phyloP scores from a whole-genome alignment of 768 basidiomycete genomes.

The Podaxis rugospora region DNA sequence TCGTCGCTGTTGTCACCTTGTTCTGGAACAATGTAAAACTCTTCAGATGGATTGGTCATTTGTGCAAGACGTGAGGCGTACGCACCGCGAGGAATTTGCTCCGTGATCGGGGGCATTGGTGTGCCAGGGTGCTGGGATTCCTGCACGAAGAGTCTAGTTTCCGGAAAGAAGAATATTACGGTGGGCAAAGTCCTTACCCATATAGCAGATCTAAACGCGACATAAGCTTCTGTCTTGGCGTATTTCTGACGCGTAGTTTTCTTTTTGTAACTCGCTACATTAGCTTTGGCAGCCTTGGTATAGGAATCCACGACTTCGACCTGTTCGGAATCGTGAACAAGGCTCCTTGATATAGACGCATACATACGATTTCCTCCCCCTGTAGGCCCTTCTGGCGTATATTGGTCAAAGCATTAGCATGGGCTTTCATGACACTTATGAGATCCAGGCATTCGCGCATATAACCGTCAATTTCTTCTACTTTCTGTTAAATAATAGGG shows the following conservation, averaged over 20 bases:
- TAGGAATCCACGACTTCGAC: conserved; percentile 49
- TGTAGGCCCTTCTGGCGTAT: conserved; percentile 53
- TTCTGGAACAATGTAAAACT: conserved; percentile 42
- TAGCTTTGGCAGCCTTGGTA: conserved; percentile 35
- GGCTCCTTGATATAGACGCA: background rate
- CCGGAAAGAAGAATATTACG: background rate
- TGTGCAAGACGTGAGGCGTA: background rate
- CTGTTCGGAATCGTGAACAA: conserved; percentile 27
- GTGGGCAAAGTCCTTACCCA: conserved; percentile 45
- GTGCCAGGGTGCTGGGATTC: conserved; percentile 61
- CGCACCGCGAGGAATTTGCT: conserved; percentile 67
- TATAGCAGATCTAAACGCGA: conserved; percentile 57
- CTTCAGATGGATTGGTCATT: background rate
- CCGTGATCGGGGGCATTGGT: conserved; percentile 74
- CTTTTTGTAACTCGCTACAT: conserved; percentile 41
- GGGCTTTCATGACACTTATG: conserved; percentile 52
- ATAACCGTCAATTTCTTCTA: conserved; percentile 56
- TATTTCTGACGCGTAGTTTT: conserved; percentile 82
- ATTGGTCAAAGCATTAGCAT: conserved; percentile 48
- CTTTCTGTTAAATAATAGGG: conserved; percentile 31
- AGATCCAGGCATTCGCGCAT: conserved; percentile 72
- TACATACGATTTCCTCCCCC: conserved; percentile 58
- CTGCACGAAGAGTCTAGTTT: conserved; percentile 29
- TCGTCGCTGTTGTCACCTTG: conserved; percentile 76
- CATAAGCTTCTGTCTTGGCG: conserved; percentile 55